Evolutionary conservation across 768 basidiomycete genomes (phyloP).

Genomic region (Lyophyllum shimeji): DNA sequence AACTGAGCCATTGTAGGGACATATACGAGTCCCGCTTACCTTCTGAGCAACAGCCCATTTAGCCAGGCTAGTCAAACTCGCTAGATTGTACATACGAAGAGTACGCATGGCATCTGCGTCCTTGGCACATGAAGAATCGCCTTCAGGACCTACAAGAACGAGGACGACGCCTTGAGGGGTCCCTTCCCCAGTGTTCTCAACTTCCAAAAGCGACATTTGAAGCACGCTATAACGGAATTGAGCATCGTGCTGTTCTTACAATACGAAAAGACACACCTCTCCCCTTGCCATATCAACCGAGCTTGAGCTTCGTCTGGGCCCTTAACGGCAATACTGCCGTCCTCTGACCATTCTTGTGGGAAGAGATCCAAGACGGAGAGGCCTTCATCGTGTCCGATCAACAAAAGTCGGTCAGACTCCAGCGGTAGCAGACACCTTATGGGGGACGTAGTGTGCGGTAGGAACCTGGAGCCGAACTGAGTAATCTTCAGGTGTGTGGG

Average conservation of each 20-base stretch:
- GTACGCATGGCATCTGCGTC: slow-evolving; percentile 56
- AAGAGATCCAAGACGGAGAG: slow-evolving; percentile 83
- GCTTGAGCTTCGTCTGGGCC: slow-evolving; percentile 74
- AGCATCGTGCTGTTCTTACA: neutral
- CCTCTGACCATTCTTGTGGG: slow-evolving; percentile 65
- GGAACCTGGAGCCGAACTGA: slow-evolving; percentile 82
- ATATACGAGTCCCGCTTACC: slow-evolving; percentile 32
- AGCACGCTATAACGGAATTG: slow-evolving; percentile 50
- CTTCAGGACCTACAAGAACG: slow-evolving; percentile 67
- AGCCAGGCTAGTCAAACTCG: slow-evolving; percentile 71
- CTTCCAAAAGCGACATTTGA: slow-evolving; percentile 77
- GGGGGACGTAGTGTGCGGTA: slow-evolving; percentile 74
- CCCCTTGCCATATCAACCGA: slow-evolving; percentile 72
- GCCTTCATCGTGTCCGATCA: slow-evolving; percentile 79
- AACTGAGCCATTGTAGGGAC: slow-evolving; percentile 8
- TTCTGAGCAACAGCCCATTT: slow-evolving; percentile 72
- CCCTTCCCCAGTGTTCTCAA: slow-evolving; percentile 50
- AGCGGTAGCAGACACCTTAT: slow-evolving; percentile 78
- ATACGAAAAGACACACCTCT: slow-evolving; percentile 49
- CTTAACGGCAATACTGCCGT: slow-evolving; percentile 45
- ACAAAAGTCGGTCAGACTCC: slow-evolving; percentile 59
- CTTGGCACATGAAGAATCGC: slow-evolving; percentile 43
- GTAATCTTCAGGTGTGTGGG: slow-evolving; percentile 70
- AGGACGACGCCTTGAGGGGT: slow-evolving; percentile 74
- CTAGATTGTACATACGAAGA: slow-evolving; percentile 82